Evolutionary conservation across 441 rosid genomes (phyloP), one percentile per base, ranked within the genome.

Genomic region (Arabidopsis hybrid): DNA sequence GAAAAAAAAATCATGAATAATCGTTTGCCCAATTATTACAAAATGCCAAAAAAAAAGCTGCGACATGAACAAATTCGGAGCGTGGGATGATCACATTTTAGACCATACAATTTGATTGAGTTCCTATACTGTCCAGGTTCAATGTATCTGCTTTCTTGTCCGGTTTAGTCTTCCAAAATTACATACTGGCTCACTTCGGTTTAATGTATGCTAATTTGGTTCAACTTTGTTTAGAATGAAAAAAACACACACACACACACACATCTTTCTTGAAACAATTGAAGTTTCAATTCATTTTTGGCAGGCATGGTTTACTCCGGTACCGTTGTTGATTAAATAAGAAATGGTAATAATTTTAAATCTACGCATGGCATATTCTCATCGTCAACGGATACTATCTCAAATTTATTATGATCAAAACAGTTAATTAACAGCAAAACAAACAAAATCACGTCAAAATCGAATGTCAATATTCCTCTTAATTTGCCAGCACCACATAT

Each of bases 51-150:
- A 35, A 7, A 35, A 50, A 8, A 5, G 16, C 36, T 38, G 32
- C 29, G 59, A 73, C 51, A 39, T 69, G 56, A 45, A 39, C 11
- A 45, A 8, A 38, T 34, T 35, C 8, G 34, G 36, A 45, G 10
- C 50, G 16, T 43, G 31, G 16, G 62, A 5, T 40, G 29, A 4
- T 49, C 7, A 17, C 51, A 49, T 17, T 49, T 49, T 31, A 57
- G 6, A 57, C 38, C 46, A 47, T 57, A 57, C 31, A 56, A 46
- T 53, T 26, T 38, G 49, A 52, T 51, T 14, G 34, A 52, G 40
- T 9, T 51, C 36, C 50, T 67, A 18, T 7, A n/a, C 26, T 18
- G 73, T 75, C 78, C 14, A 75, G 64, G 73, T 75, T 75, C 78
- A 75, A 75, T 67, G 64, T 60, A 67, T 51, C 69, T 50, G 5